Conservation (phyloP, 1,284 basidiomycete genomes). For the Waitea zeae region DNA sequence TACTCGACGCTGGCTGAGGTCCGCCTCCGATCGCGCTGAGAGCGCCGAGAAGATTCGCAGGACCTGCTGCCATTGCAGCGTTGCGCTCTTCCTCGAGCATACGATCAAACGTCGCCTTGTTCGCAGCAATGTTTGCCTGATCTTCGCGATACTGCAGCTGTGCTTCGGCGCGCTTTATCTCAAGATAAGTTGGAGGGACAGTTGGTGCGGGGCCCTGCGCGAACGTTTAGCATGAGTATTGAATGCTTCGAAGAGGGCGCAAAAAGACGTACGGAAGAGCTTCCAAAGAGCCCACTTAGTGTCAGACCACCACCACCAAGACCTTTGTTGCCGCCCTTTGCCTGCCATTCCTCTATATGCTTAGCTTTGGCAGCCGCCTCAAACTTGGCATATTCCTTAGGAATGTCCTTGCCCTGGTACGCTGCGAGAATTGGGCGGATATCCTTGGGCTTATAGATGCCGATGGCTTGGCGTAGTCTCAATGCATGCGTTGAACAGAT, state of each 20-base stretch:
- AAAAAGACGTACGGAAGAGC: constrained; percentile 14
- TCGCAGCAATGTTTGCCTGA: constrained; percentile 71
- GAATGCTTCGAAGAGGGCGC: constrained; percentile 1
- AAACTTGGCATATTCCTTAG: constrained; percentile 76
- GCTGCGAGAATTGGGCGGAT: constrained; percentile 76
- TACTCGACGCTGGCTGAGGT: no score
- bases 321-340: constrained; percentile 29
- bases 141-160: constrained; percentile 77
- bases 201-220: constrained; percentile 16
- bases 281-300: constrained; percentile 47
- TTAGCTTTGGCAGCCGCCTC: constrained; percentile 67
- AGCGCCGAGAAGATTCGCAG: no score
- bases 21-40: no score
- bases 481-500: constrained; percentile 5
- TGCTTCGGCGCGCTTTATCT: constrained; percentile 78
- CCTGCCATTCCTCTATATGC: constrained; percentile 74
- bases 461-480: constrained; percentile 79
- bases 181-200: constrained; percentile 73
- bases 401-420: constrained; percentile 80
- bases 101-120: constrained; percentile 70
- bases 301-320: constrained; percentile 32
- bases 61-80: no score
- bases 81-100: constrained; percentile 72
- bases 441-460: constrained; percentile 72
- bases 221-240: constrained; percentile 6